These are phyloP conservation scores for Rugosomyces carneus DNA, from an alignment of 1,284 basidiomycete species.

Conservation along the genomic window DNA sequence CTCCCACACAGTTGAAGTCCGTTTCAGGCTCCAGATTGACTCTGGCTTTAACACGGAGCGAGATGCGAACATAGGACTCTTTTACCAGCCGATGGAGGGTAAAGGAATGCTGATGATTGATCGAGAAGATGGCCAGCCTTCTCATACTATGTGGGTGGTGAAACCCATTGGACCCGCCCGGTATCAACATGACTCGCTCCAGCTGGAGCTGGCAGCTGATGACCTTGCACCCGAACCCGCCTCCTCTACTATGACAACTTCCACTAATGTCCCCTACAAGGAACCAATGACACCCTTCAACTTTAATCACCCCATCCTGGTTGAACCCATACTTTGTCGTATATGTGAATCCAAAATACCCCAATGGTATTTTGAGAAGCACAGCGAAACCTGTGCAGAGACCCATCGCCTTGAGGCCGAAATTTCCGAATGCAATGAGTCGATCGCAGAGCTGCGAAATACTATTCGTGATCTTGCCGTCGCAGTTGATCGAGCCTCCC, in stretches of 20 bases:
- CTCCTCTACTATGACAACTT: constrained; percentile 28
- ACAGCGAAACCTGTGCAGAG: constrained; percentile 98
- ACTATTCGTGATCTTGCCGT: constrained; percentile 71
- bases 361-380: constrained; percentile 99
- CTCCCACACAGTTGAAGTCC: constrained; percentile 90
- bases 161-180: constrained; percentile 75
- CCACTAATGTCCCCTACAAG: constrained; percentile 20
- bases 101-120: constrained; percentile 99
- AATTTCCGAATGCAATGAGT: constrained; percentile 91
- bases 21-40: constrained; percentile 80
- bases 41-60: constrained; percentile 42
- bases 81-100: constrained; percentile 90
- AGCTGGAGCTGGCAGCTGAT: constrained; percentile 50
- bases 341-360: constrained; percentile 98
- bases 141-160: constrained; percentile 99
- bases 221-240: constrained; percentile 45
- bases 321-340: constrained; percentile 89
- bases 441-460: constrained; percentile 78
- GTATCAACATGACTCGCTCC: constrained; percentile 53
- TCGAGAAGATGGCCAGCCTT: constrained; percentile 77
- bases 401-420: constrained; percentile 95
- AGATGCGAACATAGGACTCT: constrained; percentile 42
- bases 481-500: constrained; percentile 60
- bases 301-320: constrained; percentile 69
- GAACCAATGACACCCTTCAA: constrained; percentile 65